These are phyloP conservation scores for Geoglossum glabrum DNA, from an alignment of 495 filamentous ascomycete genomes.

Conservation along the genomic window DNA sequence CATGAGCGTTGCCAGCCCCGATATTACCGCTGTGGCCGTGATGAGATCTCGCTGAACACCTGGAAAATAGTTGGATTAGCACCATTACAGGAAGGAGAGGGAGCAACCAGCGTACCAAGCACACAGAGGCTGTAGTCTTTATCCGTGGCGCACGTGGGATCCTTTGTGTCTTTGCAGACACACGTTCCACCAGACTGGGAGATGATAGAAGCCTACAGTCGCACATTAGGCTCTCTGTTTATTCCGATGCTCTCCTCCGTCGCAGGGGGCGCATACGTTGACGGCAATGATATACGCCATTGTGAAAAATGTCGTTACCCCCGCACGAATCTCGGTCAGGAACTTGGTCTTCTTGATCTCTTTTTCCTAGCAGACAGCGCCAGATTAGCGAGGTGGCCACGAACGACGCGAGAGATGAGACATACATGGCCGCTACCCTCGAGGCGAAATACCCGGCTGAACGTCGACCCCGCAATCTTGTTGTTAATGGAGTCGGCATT, in stretches of 20 bases:
- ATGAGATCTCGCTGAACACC: conserved; percentile 57
- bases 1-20: conserved; percentile 46
- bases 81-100: neutral
- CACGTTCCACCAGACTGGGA: conserved; percentile 47
- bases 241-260: neutral
- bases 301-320: neutral
- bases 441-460: neutral
- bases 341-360: neutral
- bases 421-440: neutral
- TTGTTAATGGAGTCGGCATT: neutral
- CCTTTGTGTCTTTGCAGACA: conserved; percentile 34
- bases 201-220: neutral
- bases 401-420: neutral
- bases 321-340: neutral
- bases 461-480: neutral
- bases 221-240: neutral
- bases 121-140: conserved; percentile 38
- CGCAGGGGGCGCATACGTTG: neutral
- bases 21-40: conserved; percentile 62
- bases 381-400: neutral
- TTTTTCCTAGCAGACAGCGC: neutral
- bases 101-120: neutral
- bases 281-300: conserved; percentile 3
- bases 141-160: conserved; percentile 33
- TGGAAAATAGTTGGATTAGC: conserved; percentile 15